Conservation (phyloP, 2,329 filamentous ascomycete species). For the Cladosporium sp. region DNA sequence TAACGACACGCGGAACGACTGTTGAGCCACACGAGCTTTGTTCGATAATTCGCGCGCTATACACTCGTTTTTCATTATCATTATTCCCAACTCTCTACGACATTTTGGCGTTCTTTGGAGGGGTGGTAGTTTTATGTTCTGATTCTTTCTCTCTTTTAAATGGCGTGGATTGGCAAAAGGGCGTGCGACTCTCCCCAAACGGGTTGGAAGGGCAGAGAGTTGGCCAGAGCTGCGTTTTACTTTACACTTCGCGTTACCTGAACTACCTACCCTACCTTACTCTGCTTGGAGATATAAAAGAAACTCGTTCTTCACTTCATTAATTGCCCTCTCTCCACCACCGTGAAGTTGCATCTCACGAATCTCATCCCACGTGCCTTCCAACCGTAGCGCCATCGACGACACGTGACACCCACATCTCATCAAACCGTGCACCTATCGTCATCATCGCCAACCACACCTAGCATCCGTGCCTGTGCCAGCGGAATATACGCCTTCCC, state of each 20-base stretch:
- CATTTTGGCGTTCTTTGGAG: constrained; percentile 1
- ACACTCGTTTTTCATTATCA: not conserved
- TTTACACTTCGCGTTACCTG: not conserved
- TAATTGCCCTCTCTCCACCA: not conserved
- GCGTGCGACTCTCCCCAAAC: not conserved
- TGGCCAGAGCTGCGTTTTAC: not conserved
- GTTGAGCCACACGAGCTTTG: constrained; percentile 4
- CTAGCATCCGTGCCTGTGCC: not conserved
- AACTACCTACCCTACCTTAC: not conserved
- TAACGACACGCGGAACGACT: constrained; percentile 10
- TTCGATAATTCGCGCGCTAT: not conserved
- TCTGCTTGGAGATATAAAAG: not conserved
- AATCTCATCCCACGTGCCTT: not conserved
- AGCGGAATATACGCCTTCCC: not conserved
- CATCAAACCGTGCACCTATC: not conserved
- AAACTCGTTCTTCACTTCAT: not conserved
- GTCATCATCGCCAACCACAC: not conserved
- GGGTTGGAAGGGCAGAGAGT: constrained; percentile 1
- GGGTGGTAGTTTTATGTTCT: not conserved
- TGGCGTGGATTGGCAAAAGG: not conserved
- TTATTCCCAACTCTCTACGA: not conserved
- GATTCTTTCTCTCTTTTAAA: not conserved
- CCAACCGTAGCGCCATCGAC: not conserved
- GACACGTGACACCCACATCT: not conserved
- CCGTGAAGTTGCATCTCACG: not conserved